Conservation (phyloP, 257 asterid genomes). For the Nicotiana otophora region DNA sequence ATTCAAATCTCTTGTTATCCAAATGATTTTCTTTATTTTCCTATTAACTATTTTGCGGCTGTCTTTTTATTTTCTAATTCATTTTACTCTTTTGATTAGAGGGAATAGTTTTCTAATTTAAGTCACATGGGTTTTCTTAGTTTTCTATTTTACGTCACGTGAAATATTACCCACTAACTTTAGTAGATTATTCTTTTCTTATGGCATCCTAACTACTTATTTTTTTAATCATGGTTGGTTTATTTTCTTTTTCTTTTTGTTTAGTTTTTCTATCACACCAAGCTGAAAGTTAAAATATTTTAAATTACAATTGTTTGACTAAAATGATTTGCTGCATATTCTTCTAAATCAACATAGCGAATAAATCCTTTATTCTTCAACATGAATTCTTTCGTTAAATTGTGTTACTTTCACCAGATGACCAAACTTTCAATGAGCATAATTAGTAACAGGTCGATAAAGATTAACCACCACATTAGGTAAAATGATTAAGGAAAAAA, state of each 20-base stretch:
- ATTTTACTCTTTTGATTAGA: background rate
- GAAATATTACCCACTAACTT: constrained; percentile 2
- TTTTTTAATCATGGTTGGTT: background rate
- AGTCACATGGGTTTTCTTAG: background rate
- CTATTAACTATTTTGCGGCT: no score
- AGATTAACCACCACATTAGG: background rate
- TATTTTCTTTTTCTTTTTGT: background rate
- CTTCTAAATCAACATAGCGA: background rate
- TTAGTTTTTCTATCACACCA: background rate
- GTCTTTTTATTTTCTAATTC: background rate
- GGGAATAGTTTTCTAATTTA: background rate
- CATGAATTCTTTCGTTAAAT: background rate
- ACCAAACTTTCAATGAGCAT: background rate
- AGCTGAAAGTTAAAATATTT: background rate
- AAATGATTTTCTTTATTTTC: no score
- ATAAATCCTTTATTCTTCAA: background rate
- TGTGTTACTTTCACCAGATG: background rate
- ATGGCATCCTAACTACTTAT: background rate
- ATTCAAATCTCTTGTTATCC: no score
- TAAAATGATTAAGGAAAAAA: background rate
- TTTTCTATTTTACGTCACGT: background rate
- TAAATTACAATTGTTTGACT: background rate
- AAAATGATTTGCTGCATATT: background rate
- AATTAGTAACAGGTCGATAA: background rate
- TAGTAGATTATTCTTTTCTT: background rate